Evolutionary conservation across 2,329 filamentous ascomycete species (phyloP).

Genomic region (Verticillium longisporum): DNA sequence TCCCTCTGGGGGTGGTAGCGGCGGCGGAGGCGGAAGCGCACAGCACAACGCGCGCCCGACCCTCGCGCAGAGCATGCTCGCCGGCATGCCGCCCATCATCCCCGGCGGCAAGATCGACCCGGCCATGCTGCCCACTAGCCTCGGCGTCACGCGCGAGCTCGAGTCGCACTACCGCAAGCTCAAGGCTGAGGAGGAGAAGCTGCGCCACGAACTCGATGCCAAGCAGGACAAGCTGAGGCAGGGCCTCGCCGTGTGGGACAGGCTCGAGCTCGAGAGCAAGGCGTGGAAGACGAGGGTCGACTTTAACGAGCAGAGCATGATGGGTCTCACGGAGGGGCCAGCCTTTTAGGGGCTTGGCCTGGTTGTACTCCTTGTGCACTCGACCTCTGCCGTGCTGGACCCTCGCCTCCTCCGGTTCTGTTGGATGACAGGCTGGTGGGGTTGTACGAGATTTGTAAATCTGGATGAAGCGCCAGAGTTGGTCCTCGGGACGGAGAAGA

Average conservation of each 20-base stretch:
- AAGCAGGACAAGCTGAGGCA: constrained; percentile 50
- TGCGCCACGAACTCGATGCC: constrained; percentile 43
- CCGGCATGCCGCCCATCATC: constrained; percentile 43
- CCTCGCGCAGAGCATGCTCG: constrained; percentile 45
- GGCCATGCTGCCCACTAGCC: constrained; percentile 29
- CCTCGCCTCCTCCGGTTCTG: too few species aligned
- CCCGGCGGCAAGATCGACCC: constrained; percentile 50
- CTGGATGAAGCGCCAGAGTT: too few species aligned
- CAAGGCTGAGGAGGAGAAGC: constrained; percentile 50
- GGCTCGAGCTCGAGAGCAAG: constrained; percentile 45
- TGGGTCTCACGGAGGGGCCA: constrained; percentile 49
- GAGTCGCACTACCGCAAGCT: constrained; percentile 47
- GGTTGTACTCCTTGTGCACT: not conserved
- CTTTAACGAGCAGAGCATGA: constrained; percentile 48
- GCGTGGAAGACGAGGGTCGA: constrained; percentile 50
- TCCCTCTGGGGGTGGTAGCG: constrained; percentile 32
- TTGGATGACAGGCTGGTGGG: too few species aligned
- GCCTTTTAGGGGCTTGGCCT: constrained; percentile 34
- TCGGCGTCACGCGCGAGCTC: constrained; percentile 45
- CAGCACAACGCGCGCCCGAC: constrained; percentile 27
- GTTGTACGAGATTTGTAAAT: not conserved
- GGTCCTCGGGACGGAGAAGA: not conserved
- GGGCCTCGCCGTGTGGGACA: constrained; percentile 46
- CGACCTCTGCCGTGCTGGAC: too few species aligned
- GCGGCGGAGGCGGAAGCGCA: constrained; percentile 6